Base-by-base conservation (phyloP, 2,329 filamentous ascomycete species). In the Capronia americana region DNA sequence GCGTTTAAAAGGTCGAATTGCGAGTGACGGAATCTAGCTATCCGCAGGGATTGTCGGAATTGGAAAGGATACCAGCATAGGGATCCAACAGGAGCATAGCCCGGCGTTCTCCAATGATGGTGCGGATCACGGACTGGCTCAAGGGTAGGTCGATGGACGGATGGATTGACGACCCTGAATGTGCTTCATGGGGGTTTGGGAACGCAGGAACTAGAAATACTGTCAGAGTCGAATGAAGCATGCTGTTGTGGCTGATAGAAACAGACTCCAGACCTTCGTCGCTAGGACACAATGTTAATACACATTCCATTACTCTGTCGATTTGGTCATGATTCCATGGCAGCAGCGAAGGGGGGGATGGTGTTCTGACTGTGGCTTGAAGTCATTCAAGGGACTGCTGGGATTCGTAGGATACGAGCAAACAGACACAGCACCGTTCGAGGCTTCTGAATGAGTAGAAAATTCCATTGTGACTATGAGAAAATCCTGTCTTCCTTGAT, bases 71-170 rank as follows among this genome's bases (percentile, higher is more conserved):
- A 44, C 17, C 38, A 44, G 38, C 38, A 44, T n/a, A n/a, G 38
- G 38, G 38, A 44, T 44, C 38, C 38, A n/a, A 44, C 38, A 44
- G 38, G 38, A 44, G 38, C 38, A 44, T 44, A 44, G 38, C 38
- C 38, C 38, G 38, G 38, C 38, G 38, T 44, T 44, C 8, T 17
- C 38, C n/a, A 12, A n/a, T 8, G 20, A 44, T 44, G 17, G 38
- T n/a, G 38, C 17, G 38, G 38, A n/a, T 44, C 38, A 44, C 38
- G 5, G 17, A 44, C 38, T 44, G 38, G 38, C 38, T 44, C 20
- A 20, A n/a, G 17, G 14, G 7, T 44, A n/a, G 17, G 38, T 44
- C 14, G 38, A 44, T n/a, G 38, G 17, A 44, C 17, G 38, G 8
- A 44, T 8, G 38, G 17, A n/a, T 20, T 4, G 38, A 44, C 38